A percentile compares a stretch with the other conserved stretches of the same genome.
Conservation (phyloP, 2,329 filamentous ascomycete species). For the Fusarium miscanthi region DNA sequence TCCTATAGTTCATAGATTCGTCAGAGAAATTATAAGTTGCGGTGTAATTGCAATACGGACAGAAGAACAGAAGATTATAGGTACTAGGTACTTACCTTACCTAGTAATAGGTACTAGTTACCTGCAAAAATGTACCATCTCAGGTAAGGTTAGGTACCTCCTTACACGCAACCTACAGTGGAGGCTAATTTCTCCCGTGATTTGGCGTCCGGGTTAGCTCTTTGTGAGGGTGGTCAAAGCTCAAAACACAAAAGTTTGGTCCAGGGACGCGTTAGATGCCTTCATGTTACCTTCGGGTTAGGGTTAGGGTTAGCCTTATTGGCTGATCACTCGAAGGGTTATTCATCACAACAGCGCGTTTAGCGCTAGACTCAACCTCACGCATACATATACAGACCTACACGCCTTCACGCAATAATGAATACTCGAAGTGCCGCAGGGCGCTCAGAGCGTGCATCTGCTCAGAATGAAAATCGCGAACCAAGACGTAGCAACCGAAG, state of each 20-base stretch:
- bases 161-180: neutral
- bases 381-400: neutral
- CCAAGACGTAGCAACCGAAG: constrained; percentile 34
- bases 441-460: constrained; percentile 15
- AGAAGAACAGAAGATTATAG: neutral
- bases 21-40: neutral
- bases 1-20: neutral
- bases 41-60: neutral
- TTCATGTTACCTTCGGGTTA: constrained; percentile 35
- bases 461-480: constrained; percentile 8
- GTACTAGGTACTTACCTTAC: no score
- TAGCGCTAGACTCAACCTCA: neutral
- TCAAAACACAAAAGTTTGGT: constrained; percentile 3
- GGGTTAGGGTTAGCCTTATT: constrained; percentile 21
- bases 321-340: constrained; percentile 13
- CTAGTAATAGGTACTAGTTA: neutral
- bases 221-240: neutral
- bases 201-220: neutral
- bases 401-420: constrained; percentile 12
- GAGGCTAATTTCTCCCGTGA: neutral
- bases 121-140: neutral
- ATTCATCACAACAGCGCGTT: neutral
- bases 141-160: neutral
- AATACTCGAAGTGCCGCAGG: constrained; percentile 33
- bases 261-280: neutral